Evolutionary conservation across 768 basidiomycete genomes (phyloP).

Genomic region (Termitomyces sp.): DNA sequence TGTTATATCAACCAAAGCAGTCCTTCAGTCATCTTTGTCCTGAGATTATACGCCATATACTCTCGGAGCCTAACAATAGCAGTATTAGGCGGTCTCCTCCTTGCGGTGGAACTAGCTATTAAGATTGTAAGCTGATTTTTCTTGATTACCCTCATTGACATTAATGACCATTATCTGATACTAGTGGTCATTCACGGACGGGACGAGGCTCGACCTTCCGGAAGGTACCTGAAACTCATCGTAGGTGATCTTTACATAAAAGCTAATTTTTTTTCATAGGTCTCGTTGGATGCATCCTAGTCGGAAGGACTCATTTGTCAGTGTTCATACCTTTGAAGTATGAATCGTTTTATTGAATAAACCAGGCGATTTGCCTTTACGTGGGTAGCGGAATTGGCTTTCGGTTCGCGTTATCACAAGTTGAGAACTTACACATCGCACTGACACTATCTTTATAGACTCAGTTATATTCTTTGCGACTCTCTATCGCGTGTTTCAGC

Average conservation of each 20-base stretch:
- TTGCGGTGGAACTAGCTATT: neutral
- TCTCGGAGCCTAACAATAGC: neutral
- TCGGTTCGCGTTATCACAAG: constrained; percentile 15
- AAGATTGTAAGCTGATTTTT: neutral
- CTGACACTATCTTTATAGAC: neutral
- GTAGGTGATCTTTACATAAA: too few species aligned
- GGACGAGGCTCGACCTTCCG: constrained; percentile 25
- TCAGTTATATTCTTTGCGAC: constrained; percentile 22
- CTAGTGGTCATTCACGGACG: constrained; percentile 26
- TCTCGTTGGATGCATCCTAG: neutral
- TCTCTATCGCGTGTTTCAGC: constrained; percentile 20
- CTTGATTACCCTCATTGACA: neutral
- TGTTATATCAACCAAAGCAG: neutral
- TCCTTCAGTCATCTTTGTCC: constrained; percentile 1
- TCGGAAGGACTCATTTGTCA: constrained; percentile 22
- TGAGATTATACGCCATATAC: constrained; percentile 18
- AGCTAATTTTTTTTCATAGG: neutral
- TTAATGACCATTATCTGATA: neutral
- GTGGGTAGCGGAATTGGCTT: constrained; percentile 31
- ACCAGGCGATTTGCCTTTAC: constrained; percentile 17
- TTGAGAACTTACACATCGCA: neutral
- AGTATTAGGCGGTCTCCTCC: neutral
- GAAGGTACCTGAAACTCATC: constrained; percentile 9
- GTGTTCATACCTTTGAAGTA: constrained; percentile 5
- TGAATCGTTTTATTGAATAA: neutral